Percentiles rank a stretch among this genome's conserved stretches.
Evolutionary conservation across 495 filamentous ascomycete species (phyloP).

Genomic region (Hyaloscypha variabilis): DNA sequence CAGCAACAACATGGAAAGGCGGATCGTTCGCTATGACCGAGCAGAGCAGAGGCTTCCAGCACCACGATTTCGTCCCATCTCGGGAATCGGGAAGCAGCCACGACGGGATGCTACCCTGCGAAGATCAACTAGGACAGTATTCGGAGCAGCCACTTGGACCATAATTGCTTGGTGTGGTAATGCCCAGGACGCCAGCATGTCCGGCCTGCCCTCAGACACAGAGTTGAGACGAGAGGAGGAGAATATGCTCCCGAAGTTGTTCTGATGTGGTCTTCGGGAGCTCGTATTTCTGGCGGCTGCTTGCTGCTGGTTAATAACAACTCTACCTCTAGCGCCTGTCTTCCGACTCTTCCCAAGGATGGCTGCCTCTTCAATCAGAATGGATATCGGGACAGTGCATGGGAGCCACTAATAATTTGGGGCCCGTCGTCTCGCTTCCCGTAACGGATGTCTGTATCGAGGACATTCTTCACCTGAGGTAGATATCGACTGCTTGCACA

Average conservation of each 20-base stretch:
- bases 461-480: too few relatives aligned
- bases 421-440: background rate
- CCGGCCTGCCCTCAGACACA: background rate
- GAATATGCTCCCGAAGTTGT: background rate
- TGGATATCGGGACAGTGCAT: too few relatives aligned
- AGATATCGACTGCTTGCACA: too few relatives aligned
- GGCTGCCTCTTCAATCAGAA: background rate
- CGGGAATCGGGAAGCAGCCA: background rate
- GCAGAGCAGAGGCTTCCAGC: background rate
- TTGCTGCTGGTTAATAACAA: background rate
- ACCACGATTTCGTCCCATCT: background rate
- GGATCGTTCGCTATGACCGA: background rate
- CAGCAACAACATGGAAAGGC: background rate
- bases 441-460: background rate
- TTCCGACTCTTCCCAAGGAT: background rate
- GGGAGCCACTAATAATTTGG: background rate
- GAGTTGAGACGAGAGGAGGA: background rate
- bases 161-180: background rate
- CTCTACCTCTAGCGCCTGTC: background rate
- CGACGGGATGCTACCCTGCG: background rate
- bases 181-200: background rate
- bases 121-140: background rate
- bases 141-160: background rate
- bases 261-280: background rate
- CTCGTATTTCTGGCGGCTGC: background rate